Base-by-base conservation (phyloP, 202 grass and related monocot species). In the Zizania palustris region DNA sequence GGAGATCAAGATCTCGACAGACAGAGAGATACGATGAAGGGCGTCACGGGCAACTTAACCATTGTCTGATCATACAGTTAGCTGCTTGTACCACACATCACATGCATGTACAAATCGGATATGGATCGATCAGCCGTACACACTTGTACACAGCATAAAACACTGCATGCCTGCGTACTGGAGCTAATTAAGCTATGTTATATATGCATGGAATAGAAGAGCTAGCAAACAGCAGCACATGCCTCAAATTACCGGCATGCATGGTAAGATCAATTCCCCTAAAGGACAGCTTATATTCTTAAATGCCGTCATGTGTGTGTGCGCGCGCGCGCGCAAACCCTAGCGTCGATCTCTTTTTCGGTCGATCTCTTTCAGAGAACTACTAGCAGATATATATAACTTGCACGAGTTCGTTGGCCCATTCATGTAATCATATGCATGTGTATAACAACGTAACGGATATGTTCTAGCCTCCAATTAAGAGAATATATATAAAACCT, bases 221-320 rank as follows among this genome's bases (percentile, higher is more conserved):
- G 57, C 41, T n/a, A 77, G n/a, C 66, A 65, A 84, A 18, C 74
- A 78, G 13, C 21, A 67, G 60, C 62, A 80, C 44, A 63, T 62
- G 76, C 35, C 69, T 73, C 74, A 74, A 85, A 67, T 69, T 80
- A 85, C 70, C 69, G 19, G 18, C 69, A 79, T 61, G 62, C 69
- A 74, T 80, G 70, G 83, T 20, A 80, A 80, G 28, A 28, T 62
- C 28, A 69, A 74, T 85, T 85, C 62, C 83, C 83, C 44, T 67
- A 3, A 74, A 85, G 83, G 83, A 80, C 76, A 45, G 41, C 76
- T 55, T 85, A 74, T 71, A 74, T 71, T 35, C 35, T 35, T 57
- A 72, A 51, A 70, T 70, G 67, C 28, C 14, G 22, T 7, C 67
- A 11, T 69, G 67, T n/a, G n/a, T n/a, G n/a, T n/a, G n/a, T n/a